Conservation (phyloP, 129 eudicot genomes). For the Tanacetum coccineum region DNA sequence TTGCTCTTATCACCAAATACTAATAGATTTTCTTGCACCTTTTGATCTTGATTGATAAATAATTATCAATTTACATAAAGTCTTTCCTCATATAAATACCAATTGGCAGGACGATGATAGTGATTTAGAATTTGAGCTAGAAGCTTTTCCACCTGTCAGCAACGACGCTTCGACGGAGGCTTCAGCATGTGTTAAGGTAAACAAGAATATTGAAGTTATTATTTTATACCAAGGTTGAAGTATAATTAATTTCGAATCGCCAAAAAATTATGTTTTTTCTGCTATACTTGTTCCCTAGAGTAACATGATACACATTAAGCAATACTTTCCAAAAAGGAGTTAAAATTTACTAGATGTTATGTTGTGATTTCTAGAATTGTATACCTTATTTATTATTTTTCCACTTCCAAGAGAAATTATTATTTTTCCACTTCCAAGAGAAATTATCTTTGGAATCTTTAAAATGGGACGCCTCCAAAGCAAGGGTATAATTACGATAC, state of each 20-base stretch:
- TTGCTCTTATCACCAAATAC: too few relatives aligned
- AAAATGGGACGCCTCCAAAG: not conserved
- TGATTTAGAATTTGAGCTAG: slow-evolving; percentile 84
- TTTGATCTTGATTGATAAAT: not conserved
- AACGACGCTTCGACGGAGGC: slow-evolving; percentile 75
- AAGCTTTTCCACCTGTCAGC: slow-evolving; percentile 66
- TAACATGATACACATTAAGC: not conserved
- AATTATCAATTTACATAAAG: slow-evolving; percentile 5
- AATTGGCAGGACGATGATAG: slow-evolving; percentile 86
- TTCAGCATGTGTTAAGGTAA: slow-evolving; percentile 86
- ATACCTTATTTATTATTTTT: not conserved
- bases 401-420: not conserved
- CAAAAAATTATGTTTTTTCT: too few relatives aligned
- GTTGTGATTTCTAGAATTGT: slow-evolving; percentile 12
- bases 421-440: not conserved
- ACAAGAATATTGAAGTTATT: slow-evolving; percentile 10
- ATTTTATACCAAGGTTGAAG: not conserved
- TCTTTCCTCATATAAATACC: not conserved
- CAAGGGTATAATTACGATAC: not conserved
- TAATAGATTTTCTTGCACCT: too few relatives aligned
- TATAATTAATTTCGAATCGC: not conserved
- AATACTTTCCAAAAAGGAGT: slow-evolving; percentile 5
- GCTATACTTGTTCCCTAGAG: not conserved
- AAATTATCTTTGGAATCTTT: not conserved
- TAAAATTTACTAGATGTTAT: not conserved